Percentiles rank a stretch among this genome's conserved stretches.
phyloP scores from a whole-genome alignment of 2,329 filamentous ascomycete species.

The Aspergillus novoparasiticus region DNA sequence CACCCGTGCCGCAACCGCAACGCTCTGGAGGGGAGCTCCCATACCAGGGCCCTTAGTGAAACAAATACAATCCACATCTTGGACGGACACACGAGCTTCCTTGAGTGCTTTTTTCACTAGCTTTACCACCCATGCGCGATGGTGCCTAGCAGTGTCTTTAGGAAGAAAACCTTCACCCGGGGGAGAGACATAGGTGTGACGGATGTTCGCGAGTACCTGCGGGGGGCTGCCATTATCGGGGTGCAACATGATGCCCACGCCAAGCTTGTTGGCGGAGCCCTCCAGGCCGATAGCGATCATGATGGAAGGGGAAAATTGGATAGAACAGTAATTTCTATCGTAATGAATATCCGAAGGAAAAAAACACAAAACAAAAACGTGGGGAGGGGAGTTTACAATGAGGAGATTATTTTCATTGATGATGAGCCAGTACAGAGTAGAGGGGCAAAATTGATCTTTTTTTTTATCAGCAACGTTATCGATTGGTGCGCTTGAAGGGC shows the following conservation, averaged over 20 bases:
- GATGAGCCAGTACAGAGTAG: neutral
- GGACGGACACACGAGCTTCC: slow-evolving; percentile 63
- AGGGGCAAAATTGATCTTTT: slow-evolving; percentile 22
- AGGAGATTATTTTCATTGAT: neutral
- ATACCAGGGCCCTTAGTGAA: slow-evolving; percentile 96
- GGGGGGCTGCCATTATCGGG: slow-evolving; percentile 56
- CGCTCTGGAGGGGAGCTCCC: slow-evolving; percentile 87
- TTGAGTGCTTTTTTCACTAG: slow-evolving; percentile 79
- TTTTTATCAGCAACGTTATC: slow-evolving; percentile 33
- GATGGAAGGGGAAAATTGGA: slow-evolving; percentile 13
- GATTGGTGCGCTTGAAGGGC: slow-evolving; percentile 24
- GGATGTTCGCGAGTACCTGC: slow-evolving; percentile 84
- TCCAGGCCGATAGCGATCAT: slow-evolving; percentile 77
- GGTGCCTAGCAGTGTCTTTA: slow-evolving; percentile 92
- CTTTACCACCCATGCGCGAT: slow-evolving; percentile 79
- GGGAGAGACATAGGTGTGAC: slow-evolving; percentile 89
- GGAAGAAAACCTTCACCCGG: slow-evolving; percentile 93
- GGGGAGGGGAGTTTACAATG: neutral
- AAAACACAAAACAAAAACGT: neutral
- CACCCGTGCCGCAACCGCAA: slow-evolving; percentile 82
- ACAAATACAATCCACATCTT: slow-evolving; percentile 86
- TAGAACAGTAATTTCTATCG: neutral
- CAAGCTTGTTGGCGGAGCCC: slow-evolving; percentile 97
- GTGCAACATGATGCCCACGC: slow-evolving; percentile 89
- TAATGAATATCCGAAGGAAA: neutral